Base-by-base conservation (phyloP, 108 stramenopile genomes). In the Nannochloropsis oceanica region DNA sequence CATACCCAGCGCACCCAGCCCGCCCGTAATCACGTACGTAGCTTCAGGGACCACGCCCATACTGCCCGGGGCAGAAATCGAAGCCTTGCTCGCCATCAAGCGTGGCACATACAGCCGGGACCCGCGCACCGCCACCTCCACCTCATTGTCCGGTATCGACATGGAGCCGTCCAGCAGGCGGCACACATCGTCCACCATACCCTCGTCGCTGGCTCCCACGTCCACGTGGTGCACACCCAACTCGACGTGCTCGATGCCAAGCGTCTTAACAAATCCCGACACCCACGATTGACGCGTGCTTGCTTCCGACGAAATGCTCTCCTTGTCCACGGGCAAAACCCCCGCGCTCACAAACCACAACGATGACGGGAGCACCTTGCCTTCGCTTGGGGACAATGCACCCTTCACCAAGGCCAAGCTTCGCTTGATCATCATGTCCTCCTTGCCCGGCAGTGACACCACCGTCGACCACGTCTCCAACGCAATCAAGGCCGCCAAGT, bases 21-120 rank as follows among this genome's bases (percentile, higher is more conserved):
- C 86, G 18, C 86, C 86, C 7, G 86, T 86, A 43, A 86, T 59
- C n/a, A 86, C 82, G 82, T 86, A 86, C 0, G 73, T 80, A 12
- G 34, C 86, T 25, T 20, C 11, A 26, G 34, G 13, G 46, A 50
- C 46, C 18, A 50, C 46, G 14, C 46, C 46, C 0, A 50, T 0
- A 18, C 18, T 13, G 0, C 18, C 46, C 46, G 46, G 18, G 18
- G 46, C 46, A 50, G 46, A 50, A 18, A 50, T 50, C 46, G 13
- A 18, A 13, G 13, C 46, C 46, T 50, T 50, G 46, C 46, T 50
- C 46, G 46, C 46, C 18, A 50, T 18, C 46, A 50, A 50, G 18
- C 46, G 46, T 14, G 46, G 46, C 13, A 50, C 46, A 18, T 50
- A 50, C 13, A 50, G 14, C 18, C 46, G 46, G 18, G 14, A 14